A percentile compares a stretch with the other conserved stretches of the same genome.
Evolutionary conservation across 2,329 filamentous ascomycete species (phyloP).

Genomic region (Incumbomyces lentus): DNA sequence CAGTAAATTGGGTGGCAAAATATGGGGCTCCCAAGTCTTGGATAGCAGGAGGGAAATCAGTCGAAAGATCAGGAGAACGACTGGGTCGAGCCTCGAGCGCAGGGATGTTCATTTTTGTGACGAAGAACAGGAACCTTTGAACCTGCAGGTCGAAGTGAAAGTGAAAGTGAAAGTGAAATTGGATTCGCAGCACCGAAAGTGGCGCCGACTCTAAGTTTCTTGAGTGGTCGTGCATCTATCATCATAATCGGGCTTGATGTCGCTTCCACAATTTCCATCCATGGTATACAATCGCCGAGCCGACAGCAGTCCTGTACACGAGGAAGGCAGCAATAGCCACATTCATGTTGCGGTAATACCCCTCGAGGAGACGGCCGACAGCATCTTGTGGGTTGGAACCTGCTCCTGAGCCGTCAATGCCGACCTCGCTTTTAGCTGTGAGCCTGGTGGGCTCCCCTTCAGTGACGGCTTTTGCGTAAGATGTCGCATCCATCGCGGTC

Average conservation of each 20-base stretch:
- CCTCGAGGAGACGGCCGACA: conserved; percentile 32
- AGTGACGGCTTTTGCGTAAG: conserved; percentile 19
- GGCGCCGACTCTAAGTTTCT: no score
- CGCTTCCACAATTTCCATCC: conserved; percentile 13
- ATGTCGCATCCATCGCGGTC: conserved; percentile 25
- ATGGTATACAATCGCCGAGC: conserved; percentile 12
- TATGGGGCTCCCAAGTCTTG: no score
- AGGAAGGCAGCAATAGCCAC: conserved; percentile 32
- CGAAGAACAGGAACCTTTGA: no score
- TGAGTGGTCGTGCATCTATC: no score
- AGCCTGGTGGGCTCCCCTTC: conserved; percentile 10
- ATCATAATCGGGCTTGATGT: conserved; percentile 1
- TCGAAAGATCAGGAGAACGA: no score
- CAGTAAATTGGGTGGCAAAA: no score
- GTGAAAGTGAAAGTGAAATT: no score
- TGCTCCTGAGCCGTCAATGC: conserved; percentile 30
- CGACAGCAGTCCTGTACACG: conserved; percentile 28
- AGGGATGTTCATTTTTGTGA: no score
- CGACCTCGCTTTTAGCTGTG: conserved; percentile 25
- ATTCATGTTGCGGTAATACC: conserved; percentile 33
- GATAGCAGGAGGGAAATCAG: no score
- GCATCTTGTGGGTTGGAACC: conserved; percentile 28
- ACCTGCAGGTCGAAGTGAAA: no score
- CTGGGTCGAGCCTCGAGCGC: no score
- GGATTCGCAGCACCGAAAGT: no score